Evolutionary conservation across 1,284 basidiomycete species (phyloP), one percentile per base, ranked within the genome.

Genomic region (Cryptococcus wingfieldii): DNA sequence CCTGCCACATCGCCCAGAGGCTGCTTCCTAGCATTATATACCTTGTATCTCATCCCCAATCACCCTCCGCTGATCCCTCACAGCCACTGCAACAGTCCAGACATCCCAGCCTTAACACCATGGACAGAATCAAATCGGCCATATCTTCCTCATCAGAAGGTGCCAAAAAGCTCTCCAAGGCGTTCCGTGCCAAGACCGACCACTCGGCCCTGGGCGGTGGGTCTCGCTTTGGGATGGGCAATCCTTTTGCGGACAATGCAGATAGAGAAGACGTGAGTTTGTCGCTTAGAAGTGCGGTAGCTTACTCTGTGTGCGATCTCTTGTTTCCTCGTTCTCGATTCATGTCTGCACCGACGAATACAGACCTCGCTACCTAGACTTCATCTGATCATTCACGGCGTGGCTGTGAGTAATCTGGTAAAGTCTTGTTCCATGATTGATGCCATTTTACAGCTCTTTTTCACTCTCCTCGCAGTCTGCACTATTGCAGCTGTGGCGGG

Each of bases 391-490:
- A 38, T 70, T 13, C 66, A 70, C 42, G 50, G 54, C 38, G 59
- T 51, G n/a, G 48, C 59, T 19, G 66, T 69, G 52, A 56, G 65
- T 65, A 4, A 23, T 25, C 38, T 23, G 8, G 42, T n/a, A 31
- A 9, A 4, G 4, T 9, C 12, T 49, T 25, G n/a, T 31, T 37
- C n/a, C 28, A 43, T 45, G 28, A 27, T 38, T n/a, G 7, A 25
- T 10, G 6, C 25, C 18, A 16, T 13, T n/a, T 34, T 31, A 4
- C 37, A 92, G 79, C 81, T 84, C 53, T 91, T 94, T 80, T 90
- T 93, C 83, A 86, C 87, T 71, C 93, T 94, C 70, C 81, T 94
- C 47, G 84, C 88, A 10, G 87, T 93, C 83, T 87, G 86, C 53
- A 91, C 88, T 69, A 90, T 89, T 68, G 90, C 86, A 4, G 86